Base-by-base conservation (phyloP, 208 protist species). In the Trypanosoma theileri region DNA sequence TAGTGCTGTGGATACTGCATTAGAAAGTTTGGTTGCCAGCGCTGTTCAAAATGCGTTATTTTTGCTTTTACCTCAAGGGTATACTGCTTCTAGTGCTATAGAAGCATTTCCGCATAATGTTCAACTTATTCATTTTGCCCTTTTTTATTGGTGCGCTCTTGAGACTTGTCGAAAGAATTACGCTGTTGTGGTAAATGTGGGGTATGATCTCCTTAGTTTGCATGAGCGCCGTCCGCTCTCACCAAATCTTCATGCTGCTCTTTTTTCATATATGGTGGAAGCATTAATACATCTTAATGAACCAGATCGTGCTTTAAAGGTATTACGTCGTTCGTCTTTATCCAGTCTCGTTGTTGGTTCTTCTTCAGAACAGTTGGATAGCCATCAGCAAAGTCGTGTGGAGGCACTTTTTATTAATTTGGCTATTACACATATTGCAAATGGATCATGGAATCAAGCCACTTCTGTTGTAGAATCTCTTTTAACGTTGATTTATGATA, bases 381-480 rank as follows among this genome's bases (percentile, higher is more conserved):
- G 64, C 26, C 81, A 87, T 26, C 91, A 96, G 66, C 83, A 88
- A 51, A 88, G 86, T 63, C 88, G 88, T 60, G 66, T 93, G 31
- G 88, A 93, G 73, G 79, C 82, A n/a, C 82, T 96, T 62, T 91
- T 96, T 63, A 73, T 92, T 22, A 91, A 93, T 63, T 53, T 96
- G 40, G 82, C 86, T 26, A 77, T 96, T 44, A 88, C 88, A 40
- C 87, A 93, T 57, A 91, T 96, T 57, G 75, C 91, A 22, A 88
- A 77, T 13, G 91, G 91, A 22, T 85, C 81, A 24, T 96, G 87
- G 88, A 92, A 82, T 48, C 85, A 96, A 68, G 91, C 91, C n/a
- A 73, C 87, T 62, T 68, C 72, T 19, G 80, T 89, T 52, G 80
- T 93, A 75, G 84, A 96, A 50, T 88, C 84, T 35, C 76, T 96